Conservation (phyloP, 768 basidiomycete species). For the Lactarius akahatsu region DNA sequence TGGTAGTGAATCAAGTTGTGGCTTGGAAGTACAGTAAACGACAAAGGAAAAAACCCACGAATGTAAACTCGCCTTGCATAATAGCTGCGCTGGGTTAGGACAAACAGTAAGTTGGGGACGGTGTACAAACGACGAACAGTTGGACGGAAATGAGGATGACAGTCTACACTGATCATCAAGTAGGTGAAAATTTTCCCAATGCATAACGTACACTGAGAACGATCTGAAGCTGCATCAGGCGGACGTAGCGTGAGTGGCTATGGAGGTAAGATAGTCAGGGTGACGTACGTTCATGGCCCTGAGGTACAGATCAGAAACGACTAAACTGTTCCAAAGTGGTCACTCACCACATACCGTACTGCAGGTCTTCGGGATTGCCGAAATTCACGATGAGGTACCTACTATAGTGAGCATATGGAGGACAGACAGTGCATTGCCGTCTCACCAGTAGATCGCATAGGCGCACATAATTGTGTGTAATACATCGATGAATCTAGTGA, state of each 20-base stretch:
- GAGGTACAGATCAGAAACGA: neutral
- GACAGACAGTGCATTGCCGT: neutral
- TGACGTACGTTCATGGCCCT: constrained; percentile 31
- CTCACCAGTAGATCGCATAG: constrained; percentile 48
- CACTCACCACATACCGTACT: constrained; percentile 43
- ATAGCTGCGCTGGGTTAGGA: neutral
- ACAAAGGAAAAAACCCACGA: neutral
- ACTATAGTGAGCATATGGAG: neutral
- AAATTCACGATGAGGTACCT: constrained; percentile 52
- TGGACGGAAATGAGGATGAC: neutral
- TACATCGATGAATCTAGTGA: constrained; percentile 43
- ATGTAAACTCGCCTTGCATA: constrained; percentile 16
- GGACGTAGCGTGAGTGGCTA: neutral
- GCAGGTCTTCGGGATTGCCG: constrained; percentile 39
- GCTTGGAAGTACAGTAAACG: neutral
- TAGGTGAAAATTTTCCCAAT: neutral
- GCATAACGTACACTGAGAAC: neutral
- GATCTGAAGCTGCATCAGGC: neutral
- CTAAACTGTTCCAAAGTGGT: neutral
- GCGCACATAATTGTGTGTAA: constrained; percentile 46
- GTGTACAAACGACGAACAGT: neutral
- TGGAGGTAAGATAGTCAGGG: constrained; percentile 28
- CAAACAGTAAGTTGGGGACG: neutral
- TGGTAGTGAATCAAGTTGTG: neutral
- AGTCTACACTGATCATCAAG: neutral